Base-by-base conservation (phyloP, 73 alveolate species). In the Paramecium sonneborni region DNA sequence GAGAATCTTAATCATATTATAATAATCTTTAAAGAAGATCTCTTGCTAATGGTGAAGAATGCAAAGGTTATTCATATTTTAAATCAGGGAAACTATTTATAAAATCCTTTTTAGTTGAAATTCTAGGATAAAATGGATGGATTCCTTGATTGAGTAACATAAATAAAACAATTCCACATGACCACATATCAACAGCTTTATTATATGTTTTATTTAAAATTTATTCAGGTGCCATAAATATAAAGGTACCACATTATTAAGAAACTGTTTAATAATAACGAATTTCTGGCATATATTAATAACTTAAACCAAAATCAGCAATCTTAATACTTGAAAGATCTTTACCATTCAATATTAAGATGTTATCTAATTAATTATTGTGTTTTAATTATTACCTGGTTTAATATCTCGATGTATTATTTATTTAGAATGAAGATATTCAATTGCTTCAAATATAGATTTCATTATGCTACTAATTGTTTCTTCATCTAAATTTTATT, bases 401-500 rank as follows among this genome's bases (percentile, higher is more conserved):
- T 94, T 94, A 58, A 94, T 92, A 56, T 94, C 96, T 86, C 97
- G 70, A 85, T 94, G 97, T 38, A 94, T 89, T 32, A 94, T 24
- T 23, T 94, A 91, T 43, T 86, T 15, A 55, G 84, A 57, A 74
- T 94, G 97, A 5, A 94, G 85, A 86, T 94, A 86, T 23, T 85
- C 41, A 43, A 92, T 69, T 0, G 96, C 97, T 46, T 55, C 28
- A 26, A 56, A 70, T 21, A 85, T 55, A 46, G 85, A 68, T 68
- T 12, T 85, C 86, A 85, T 85, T 11, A 85, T 58, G 1, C 6
- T 12, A 23, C 86, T 85, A 18, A 44, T 24, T 68, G 52, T 21
- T 32, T 41, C 62, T 55, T 85, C 93, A 55, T 23, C 43, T 26
- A 85, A 38, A 48, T 28, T 56, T 21, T 26, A 30, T 28, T 41